Percentiles rank a stretch among this genome's conserved stretches.
Conservation (phyloP, 2,329 filamentous ascomycete genomes). For the Neurospora sp. region DNA sequence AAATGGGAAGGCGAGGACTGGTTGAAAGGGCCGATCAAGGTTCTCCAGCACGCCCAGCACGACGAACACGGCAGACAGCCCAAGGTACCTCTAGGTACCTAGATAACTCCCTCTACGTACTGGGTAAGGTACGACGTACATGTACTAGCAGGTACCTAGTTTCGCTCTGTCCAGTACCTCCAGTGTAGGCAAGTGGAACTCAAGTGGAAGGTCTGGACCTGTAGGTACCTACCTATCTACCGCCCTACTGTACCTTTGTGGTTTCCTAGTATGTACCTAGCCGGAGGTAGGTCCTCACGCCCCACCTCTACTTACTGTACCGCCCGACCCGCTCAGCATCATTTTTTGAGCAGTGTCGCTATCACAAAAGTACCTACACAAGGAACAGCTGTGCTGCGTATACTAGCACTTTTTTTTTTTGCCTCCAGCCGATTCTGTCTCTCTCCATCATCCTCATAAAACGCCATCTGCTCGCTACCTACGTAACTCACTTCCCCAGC, state of each 20-base stretch:
- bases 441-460: neutral
- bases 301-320: neutral
- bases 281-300: neutral
- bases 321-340: neutral
- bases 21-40: neutral
- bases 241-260: neutral
- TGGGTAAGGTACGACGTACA: neutral
- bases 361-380: neutral
- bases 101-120: neutral
- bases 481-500: neutral
- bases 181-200: neutral
- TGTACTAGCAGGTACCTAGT: neutral
- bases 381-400: neutral
- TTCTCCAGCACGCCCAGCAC: neutral
- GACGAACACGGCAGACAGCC: too few relatives aligned
- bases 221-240: neutral
- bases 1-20: neutral
- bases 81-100: neutral
- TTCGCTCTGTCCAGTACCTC: neutral
- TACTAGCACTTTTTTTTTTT: neutral
- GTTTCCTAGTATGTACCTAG: too few relatives aligned
- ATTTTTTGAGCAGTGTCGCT: neutral
- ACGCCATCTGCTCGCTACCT: neutral
- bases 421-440: neutral
- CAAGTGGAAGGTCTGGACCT: neutral